phyloP scores from a whole-genome alignment of 2,329 filamentous ascomycete species.

The Talaromyces sp. region DNA sequence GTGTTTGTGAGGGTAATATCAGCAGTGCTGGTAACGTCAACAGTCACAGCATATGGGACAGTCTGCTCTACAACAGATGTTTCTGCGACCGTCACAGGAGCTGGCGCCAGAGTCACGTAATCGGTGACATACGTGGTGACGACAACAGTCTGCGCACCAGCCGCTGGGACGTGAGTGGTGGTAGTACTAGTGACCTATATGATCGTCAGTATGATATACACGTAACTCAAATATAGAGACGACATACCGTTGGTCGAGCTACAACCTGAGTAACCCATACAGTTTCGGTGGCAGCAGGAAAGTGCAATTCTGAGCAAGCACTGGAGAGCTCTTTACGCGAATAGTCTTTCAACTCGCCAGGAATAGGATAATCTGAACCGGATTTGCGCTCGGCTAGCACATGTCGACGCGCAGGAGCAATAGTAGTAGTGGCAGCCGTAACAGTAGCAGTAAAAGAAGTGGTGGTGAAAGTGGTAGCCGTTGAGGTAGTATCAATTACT shows the following conservation, averaged over 20 bases:
- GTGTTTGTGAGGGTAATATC: background rate
- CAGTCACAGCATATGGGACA: background rate
- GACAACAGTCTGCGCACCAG: background rate
- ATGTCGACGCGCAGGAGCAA: background rate
- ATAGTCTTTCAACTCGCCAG: background rate
- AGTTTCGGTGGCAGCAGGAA: background rate
- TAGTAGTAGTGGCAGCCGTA: background rate
- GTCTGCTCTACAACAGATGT: background rate
- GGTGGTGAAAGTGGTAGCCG: background rate
- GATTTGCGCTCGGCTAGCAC: background rate
- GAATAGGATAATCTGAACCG: background rate
- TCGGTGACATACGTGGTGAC: background rate
- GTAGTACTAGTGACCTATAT: background rate
- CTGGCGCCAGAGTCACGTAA: background rate
- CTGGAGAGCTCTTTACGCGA: background rate
- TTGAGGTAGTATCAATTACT: background rate
- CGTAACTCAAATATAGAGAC: background rate
- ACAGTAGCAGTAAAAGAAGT: background rate
- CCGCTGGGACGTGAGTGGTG: background rate
- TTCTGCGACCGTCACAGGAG: background rate
- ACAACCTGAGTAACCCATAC: background rate
- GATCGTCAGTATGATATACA: background rate
- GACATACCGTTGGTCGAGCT: background rate
- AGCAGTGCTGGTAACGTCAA: background rate
- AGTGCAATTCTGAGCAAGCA: background rate